Percentiles rank a stretch among this genome's conserved stretches.
Evolutionary conservation across 2,329 filamentous ascomycete genomes (phyloP).

Genomic region (Trichoderma sp.): DNA sequence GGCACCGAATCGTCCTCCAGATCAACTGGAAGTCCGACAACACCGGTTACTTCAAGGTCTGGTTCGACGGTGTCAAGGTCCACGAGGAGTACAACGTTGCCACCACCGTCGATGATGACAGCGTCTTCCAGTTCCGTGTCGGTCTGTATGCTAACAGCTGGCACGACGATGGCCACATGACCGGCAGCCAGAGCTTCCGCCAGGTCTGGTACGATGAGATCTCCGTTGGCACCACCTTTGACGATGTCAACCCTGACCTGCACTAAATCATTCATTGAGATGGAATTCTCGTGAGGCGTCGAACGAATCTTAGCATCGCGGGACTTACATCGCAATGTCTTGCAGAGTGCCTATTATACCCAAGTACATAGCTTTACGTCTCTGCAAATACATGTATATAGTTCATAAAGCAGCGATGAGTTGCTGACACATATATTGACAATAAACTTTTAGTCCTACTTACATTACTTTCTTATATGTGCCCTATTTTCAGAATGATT

Average conservation of each 20-base stretch:
- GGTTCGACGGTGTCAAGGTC: constrained; percentile 47
- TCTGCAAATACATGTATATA: not conserved
- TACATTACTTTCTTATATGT: not conserved
- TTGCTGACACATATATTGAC: not conserved
- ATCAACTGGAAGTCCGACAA: constrained; percentile 44
- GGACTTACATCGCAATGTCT: not conserved
- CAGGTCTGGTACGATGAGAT: constrained; percentile 53
- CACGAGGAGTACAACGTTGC: constrained; percentile 38
- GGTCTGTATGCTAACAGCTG: constrained; percentile 52
- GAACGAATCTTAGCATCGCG: not conserved
- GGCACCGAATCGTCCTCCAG: constrained; percentile 48
- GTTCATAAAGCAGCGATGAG: not conserved
- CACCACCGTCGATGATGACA: constrained; percentile 46
- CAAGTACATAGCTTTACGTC: not conserved
- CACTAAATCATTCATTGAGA: not conserved
- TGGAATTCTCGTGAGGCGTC: not conserved
- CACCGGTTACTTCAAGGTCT: constrained; percentile 46
- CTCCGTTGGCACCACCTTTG: constrained; percentile 40
- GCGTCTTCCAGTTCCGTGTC: constrained; percentile 45
- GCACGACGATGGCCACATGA: constrained; percentile 43
- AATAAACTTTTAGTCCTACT: not conserved
- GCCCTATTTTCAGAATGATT: not conserved
- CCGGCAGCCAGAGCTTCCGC: constrained; percentile 42
- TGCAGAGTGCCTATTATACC: not conserved
- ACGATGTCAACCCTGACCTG: constrained; percentile 27